phyloP scores from a whole-genome alignment of 768 basidiomycete genomes.

The Leccinum aurantiacum region DNA sequence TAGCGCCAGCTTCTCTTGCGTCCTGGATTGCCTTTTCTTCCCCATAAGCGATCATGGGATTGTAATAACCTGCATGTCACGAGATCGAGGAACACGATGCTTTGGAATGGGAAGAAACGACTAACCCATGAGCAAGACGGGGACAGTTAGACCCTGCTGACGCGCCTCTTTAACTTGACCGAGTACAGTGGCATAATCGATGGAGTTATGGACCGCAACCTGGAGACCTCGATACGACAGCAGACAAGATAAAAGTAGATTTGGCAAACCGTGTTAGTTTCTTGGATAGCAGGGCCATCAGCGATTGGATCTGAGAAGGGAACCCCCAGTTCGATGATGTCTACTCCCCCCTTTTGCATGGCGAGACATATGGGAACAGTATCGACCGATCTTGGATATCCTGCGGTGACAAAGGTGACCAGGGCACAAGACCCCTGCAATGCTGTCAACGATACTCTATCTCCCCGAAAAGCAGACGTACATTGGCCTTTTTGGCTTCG shows the following conservation, averaged over 20 bases:
- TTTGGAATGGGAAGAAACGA: not conserved
- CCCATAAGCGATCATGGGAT: constrained; percentile 92
- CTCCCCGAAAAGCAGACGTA: not conserved
- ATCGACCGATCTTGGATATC: constrained; percentile 75
- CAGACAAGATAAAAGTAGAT: not conserved
- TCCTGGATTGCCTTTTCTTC: constrained; percentile 93
- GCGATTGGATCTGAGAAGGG: constrained; percentile 85
- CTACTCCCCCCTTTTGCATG: constrained; percentile 91
- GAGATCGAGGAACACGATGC: not conserved
- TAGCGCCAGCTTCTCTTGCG: constrained; percentile 86
- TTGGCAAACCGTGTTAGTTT: constrained; percentile 72
- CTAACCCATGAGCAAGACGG: constrained; percentile 55
- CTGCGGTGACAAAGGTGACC: constrained; percentile 92
- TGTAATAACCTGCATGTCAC: constrained; percentile 80
- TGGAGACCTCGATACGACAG: constrained; percentile 32
- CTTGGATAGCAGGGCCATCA: constrained; percentile 93
- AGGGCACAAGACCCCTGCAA: constrained; percentile 50
- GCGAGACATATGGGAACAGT: constrained; percentile 88
- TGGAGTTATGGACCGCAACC: constrained; percentile 81
- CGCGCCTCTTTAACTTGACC: constrained; percentile 77
- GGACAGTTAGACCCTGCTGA: constrained; percentile 74
- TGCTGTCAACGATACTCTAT: constrained; percentile 5
- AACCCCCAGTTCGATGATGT: constrained; percentile 93
- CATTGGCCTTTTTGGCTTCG: constrained; percentile 25
- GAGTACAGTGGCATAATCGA: constrained; percentile 76